Percentiles rank a stretch among this genome's conserved stretches.
These are phyloP conservation scores for Beta vulgaris DNA, from an alignment of 148 eudicot genomes.

Conservation along the genomic window DNA sequence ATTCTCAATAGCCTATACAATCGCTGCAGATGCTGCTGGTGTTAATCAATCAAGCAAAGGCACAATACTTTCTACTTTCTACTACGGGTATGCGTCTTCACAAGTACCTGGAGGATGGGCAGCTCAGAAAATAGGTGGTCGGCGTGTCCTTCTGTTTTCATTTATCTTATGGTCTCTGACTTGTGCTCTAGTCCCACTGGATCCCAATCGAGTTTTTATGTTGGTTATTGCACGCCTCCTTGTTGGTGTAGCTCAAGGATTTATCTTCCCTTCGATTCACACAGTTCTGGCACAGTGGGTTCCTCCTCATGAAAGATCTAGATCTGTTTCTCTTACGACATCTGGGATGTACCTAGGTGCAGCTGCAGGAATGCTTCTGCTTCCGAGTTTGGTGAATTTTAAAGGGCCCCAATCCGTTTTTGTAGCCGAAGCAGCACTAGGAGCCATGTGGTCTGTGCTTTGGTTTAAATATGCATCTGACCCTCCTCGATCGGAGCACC, in stretches of 20 bases:
- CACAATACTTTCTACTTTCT: slow-evolving; percentile 82
- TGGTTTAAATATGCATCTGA: slow-evolving; percentile 76
- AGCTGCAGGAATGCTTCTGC: slow-evolving; percentile 77
- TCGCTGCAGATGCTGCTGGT: slow-evolving; percentile 75
- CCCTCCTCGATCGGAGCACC: slow-evolving; percentile 78
- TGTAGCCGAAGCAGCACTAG: slow-evolving; percentile 71
- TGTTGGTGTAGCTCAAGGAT: slow-evolving; percentile 91
- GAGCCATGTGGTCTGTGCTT: slow-evolving; percentile 71
- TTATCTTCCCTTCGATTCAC: slow-evolving; percentile 84
- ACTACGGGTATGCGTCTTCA: slow-evolving; percentile 88
- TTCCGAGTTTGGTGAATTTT: slow-evolving; percentile 73
- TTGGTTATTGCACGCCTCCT: slow-evolving; percentile 79
- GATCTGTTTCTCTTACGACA: slow-evolving; percentile 88
- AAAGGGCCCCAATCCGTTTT: slow-evolving; percentile 76
- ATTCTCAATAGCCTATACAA: slow-evolving; percentile 87
- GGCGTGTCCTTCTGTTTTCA: slow-evolving; percentile 86
- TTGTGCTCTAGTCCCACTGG: slow-evolving; percentile 75
- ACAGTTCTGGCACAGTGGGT: slow-evolving; percentile 85
- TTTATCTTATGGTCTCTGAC: slow-evolving; percentile 80
- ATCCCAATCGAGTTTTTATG: slow-evolving; percentile 53
- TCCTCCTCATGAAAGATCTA: slow-evolving; percentile 88
- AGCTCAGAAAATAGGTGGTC: slow-evolving; percentile 91
- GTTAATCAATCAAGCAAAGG: slow-evolving; percentile 85
- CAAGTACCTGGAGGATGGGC: slow-evolving; percentile 98
- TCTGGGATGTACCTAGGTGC: slow-evolving; percentile 97